Conservation (phyloP, 805 yeast genomes). For the Brettanomyces anomalus region DNA sequence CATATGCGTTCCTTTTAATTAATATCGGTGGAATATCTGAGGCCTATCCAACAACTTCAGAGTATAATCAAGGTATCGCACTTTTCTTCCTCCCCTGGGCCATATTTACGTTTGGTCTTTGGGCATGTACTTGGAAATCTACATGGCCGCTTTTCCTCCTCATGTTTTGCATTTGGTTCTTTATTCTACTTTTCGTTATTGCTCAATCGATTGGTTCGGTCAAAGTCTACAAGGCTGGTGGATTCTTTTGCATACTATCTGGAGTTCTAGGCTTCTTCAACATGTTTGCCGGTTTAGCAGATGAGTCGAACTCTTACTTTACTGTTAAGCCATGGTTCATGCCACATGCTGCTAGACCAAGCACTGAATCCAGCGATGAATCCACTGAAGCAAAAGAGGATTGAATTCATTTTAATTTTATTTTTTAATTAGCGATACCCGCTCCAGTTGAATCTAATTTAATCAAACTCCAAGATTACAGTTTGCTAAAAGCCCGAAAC, state of each 20-base stretch:
- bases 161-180: slow-evolving; percentile 35
- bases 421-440: no score
- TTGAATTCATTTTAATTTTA: no score
- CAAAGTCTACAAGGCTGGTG: slow-evolving; percentile 34
- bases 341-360: slow-evolving; percentile 30
- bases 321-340: slow-evolving; percentile 39
- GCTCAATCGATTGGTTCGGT: slow-evolving; percentile 31
- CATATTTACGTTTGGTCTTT: slow-evolving; percentile 37
- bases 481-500: no score
- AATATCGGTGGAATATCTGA: slow-evolving; percentile 33
- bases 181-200: slow-evolving; percentile 36
- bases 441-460: no score
- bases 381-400: no score
- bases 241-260: slow-evolving; percentile 35
- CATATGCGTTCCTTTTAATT: slow-evolving; percentile 37
- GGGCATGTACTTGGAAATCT: slow-evolving; percentile 40
- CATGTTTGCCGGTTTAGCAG: slow-evolving; percentile 39
- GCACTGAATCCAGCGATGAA: not conserved
- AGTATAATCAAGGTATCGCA: slow-evolving; percentile 36
- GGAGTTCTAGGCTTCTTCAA: slow-evolving; percentile 38
- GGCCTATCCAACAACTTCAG: slow-evolving; percentile 29
- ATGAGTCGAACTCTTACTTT: slow-evolving; percentile 49
- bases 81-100: slow-evolving; percentile 44
- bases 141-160: slow-evolving; percentile 32
- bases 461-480: no score